Conservation (phyloP, 2,329 filamentous ascomycete species). For the Fusarium sulawesiense region DNA sequence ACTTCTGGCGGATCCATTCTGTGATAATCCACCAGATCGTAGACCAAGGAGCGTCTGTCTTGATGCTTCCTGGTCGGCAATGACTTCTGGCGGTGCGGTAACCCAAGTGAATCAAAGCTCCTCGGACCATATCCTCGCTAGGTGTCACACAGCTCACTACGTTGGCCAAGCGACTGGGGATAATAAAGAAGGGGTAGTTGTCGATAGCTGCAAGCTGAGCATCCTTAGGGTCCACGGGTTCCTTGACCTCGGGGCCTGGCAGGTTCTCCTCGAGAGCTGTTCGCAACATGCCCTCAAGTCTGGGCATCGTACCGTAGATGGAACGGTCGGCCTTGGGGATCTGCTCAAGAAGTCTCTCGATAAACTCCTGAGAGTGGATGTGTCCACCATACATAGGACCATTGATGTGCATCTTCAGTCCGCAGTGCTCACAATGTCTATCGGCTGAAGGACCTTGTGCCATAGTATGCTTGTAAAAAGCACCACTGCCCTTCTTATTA, state of each 20-base stretch:
- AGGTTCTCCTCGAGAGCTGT: constrained; percentile 83
- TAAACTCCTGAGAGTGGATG: constrained; percentile 85
- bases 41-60: constrained; percentile 91
- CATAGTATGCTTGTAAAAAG: constrained; percentile 82
- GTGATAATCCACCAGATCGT: constrained; percentile 94
- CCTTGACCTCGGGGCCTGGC: constrained; percentile 51
- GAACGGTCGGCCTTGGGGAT: constrained; percentile 74
- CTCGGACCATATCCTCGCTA: constrained; percentile 80
- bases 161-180: constrained; percentile 78
- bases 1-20: constrained; percentile 87
- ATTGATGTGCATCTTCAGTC: constrained; percentile 84
- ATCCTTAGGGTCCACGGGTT: constrained; percentile 54
- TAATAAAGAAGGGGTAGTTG: constrained; percentile 86
- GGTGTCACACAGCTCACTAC: constrained; percentile 84
- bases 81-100: constrained; percentile 89
- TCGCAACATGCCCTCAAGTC: constrained; percentile 91
- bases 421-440: constrained; percentile 82
- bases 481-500: constrained; percentile 76
- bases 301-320: constrained; percentile 81
- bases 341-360: constrained; percentile 79
- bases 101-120: constrained; percentile 82
- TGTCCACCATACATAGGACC: constrained; percentile 97
- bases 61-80: constrained; percentile 88
- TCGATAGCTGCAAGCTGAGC: constrained; percentile 74
- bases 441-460: constrained; percentile 76